These are phyloP conservation scores for Phytophthora pistaciae DNA, from an alignment of 352 stramenopile genomes.

Conservation along the genomic window DNA sequence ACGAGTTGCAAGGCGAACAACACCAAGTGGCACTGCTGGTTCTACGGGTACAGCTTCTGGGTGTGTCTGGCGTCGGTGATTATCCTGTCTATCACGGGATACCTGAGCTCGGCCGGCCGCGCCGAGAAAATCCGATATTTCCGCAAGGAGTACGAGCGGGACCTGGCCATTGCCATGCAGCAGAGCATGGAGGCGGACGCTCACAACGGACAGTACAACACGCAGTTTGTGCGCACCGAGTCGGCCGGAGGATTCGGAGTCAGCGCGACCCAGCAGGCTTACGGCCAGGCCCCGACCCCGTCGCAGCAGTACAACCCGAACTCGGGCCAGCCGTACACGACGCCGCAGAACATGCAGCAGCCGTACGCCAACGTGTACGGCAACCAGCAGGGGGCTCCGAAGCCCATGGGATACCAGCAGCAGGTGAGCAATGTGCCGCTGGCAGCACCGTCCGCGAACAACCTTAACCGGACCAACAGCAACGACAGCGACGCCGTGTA, in stretches of 20 bases:
- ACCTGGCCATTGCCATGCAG: constrained; percentile 80
- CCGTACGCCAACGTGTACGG: constrained; percentile 29
- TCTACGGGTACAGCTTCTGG: constrained; percentile 91
- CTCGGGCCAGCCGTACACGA: constrained; percentile 35
- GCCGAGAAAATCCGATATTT: constrained; percentile 90
- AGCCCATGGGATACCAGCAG: constrained; percentile 42
- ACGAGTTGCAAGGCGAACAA: constrained; percentile 76
- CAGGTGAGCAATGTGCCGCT: constrained; percentile 45
- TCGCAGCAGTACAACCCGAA: constrained; percentile 39
- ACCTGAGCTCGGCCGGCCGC: constrained; percentile 80
- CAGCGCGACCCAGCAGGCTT: constrained; percentile 33
- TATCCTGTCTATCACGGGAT: constrained; percentile 78
- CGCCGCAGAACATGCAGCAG: constrained; percentile 44
- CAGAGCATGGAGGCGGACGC: constrained; percentile 71
- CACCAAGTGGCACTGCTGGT: constrained; percentile 84
- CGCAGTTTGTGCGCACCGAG: constrained; percentile 58
- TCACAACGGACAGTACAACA: constrained; percentile 13
- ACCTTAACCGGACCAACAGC: constrained; percentile 38
- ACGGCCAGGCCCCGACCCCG: constrained; percentile 44
- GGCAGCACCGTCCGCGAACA: constrained; percentile 21
- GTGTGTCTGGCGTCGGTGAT: constrained; percentile 85
- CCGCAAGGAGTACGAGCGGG: constrained; percentile 83
- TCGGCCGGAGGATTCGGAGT: constrained; percentile 43
- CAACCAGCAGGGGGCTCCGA: constrained; percentile 30
- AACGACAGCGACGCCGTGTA: constrained; percentile 64